These are phyloP conservation scores for Rhynchospora pubera DNA, from an alignment of 176 grass and related monocot genomes.

Conservation along the genomic window DNA sequence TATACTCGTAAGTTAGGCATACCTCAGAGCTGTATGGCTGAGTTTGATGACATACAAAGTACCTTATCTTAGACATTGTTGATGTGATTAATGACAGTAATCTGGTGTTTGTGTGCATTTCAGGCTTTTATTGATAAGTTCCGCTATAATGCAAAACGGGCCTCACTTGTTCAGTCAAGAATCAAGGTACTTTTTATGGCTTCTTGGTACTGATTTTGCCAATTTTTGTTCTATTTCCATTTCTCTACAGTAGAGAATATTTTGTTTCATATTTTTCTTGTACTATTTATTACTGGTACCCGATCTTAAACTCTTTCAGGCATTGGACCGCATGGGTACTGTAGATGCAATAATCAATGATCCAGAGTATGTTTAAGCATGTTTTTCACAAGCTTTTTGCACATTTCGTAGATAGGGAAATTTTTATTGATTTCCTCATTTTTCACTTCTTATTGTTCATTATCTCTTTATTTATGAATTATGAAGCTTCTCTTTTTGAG, in stretches of 20 bases:
- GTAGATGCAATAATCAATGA: too few species aligned
- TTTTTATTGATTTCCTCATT: slow-evolving; percentile 2
- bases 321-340: slow-evolving; percentile 15
- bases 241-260: background rate
- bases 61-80: background rate
- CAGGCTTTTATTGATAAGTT: slow-evolving; percentile 97
- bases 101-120: slow-evolving; percentile 26
- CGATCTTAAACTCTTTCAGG: background rate
- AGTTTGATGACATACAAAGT: background rate
- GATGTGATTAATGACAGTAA: background rate
- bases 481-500: background rate
- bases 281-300: slow-evolving; percentile 14
- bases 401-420: too few species aligned
- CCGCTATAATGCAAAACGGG: slow-evolving; percentile 87
- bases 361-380: slow-evolving; percentile 32
- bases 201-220: background rate
- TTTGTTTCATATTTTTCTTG: background rate
- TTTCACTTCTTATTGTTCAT: slow-evolving; percentile 18
- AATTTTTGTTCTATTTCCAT: background rate
- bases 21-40: background rate
- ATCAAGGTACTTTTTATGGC: slow-evolving; percentile 58
- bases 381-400: background rate
- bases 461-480: slow-evolving; percentile 7
- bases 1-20: background rate
- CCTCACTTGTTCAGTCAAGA: slow-evolving; percentile 97